Evolutionary conservation across 257 asterid genomes (phyloP).

Genomic region (Ehretia macrophylla): DNA sequence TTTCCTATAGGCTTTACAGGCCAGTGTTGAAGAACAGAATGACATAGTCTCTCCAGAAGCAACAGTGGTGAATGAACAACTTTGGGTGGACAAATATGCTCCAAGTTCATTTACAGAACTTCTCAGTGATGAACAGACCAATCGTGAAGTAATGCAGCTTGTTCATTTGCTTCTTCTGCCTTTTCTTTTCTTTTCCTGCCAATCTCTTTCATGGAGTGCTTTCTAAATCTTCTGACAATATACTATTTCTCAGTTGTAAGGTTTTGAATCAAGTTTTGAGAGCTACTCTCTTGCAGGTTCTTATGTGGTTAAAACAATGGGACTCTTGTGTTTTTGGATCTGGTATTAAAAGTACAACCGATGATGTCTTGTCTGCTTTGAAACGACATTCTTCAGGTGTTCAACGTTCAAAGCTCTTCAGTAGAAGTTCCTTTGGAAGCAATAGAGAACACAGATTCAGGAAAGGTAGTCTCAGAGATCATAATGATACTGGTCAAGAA

Average conservation of each 20-base stretch:
- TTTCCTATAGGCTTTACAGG: slow-evolving; percentile 65
- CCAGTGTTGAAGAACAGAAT: slow-evolving; percentile 48
- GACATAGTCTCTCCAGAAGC: slow-evolving; percentile 35
- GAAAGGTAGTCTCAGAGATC: slow-evolving; percentile 34
- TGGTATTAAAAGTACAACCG: slow-evolving; percentile 81
- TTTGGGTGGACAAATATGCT: slow-evolving; percentile 98
- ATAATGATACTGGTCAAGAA: slow-evolving; percentile 39
- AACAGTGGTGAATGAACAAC: slow-evolving; percentile 54
- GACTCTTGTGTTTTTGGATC: slow-evolving; percentile 92
- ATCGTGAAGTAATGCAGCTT: slow-evolving; percentile 72
- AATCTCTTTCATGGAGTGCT: background rate
- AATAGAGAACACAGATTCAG: slow-evolving; percentile 38
- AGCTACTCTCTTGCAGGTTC: slow-evolving; percentile 57
- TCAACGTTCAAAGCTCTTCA: slow-evolving; percentile 47
- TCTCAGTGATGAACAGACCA: slow-evolving; percentile 94
- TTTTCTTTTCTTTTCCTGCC: slow-evolving; percentile 9
- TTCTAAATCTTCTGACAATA: background rate
- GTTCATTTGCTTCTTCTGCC: slow-evolving; percentile 12
- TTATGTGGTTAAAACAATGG: slow-evolving; percentile 98
- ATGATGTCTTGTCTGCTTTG: slow-evolving; percentile 77
- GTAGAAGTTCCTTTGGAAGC: slow-evolving; percentile 41
- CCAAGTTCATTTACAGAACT: slow-evolving; percentile 96
- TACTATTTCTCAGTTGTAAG: background rate
- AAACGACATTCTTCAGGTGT: slow-evolving; percentile 71
- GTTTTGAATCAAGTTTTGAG: background rate